Evolutionary conservation across 148 eudicot genomes (phyloP).

Genomic region (Arbutus unedo): DNA sequence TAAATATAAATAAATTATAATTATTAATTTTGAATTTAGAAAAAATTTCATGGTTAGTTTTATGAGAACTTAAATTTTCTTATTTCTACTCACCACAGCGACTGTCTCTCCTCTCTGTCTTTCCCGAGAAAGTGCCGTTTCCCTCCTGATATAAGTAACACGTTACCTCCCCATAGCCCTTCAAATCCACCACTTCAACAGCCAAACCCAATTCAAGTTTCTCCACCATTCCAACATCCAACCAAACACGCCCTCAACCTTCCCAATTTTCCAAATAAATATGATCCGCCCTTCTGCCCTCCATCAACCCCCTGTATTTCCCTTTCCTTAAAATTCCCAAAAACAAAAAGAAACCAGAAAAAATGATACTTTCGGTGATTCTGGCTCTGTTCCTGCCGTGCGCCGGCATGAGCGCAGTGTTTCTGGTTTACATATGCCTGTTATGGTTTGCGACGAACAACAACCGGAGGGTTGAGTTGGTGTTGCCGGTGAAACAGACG

Average conservation of each 20-base stretch:
- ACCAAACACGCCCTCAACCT: constrained; percentile 13
- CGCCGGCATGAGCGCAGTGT: constrained; percentile 68
- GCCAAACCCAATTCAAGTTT: constrained; percentile 9
- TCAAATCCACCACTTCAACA: constrained; percentile 1
- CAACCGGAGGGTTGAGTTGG: background rate
- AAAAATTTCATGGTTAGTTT: no score
- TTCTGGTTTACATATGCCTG: constrained; percentile 68
- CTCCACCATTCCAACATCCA: background rate
- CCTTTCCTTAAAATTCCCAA: background rate
- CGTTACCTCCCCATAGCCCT: background rate
- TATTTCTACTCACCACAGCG: no score
- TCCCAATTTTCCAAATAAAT: no score
- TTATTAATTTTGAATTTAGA: no score
- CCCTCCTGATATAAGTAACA: constrained; percentile 2
- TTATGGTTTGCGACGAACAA: constrained; percentile 47
- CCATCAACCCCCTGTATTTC: background rate
- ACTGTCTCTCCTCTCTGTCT: background rate
- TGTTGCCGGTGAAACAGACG: constrained; percentile 36
- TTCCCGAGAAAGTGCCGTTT: constrained; percentile 3
- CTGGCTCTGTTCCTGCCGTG: constrained; percentile 79
- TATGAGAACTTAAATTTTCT: no score
- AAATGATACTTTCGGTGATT: constrained; percentile 56
- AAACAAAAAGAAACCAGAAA: background rate
- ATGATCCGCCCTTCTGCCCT: background rate
- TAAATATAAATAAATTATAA: no score